Evolutionary conservation across 2,329 filamentous ascomycete species (phyloP).

Genomic region (Clonostachys solani): DNA sequence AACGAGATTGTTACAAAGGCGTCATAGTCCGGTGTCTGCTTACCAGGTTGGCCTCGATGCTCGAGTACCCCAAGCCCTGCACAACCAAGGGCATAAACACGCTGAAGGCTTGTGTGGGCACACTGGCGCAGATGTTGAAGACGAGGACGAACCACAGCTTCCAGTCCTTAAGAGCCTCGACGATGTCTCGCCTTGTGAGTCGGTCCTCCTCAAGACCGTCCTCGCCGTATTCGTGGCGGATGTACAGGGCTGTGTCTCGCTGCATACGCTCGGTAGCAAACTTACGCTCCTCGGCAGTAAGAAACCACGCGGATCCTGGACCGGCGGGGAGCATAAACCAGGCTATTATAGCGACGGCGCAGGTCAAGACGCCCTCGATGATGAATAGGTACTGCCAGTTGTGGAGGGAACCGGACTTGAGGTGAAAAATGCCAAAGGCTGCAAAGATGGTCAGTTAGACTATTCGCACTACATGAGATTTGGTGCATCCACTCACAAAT

Average conservation of each 20-base stretch:
- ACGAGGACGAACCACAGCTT: neutral
- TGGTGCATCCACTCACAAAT: no score
- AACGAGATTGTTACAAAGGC: no score
- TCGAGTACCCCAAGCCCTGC: neutral
- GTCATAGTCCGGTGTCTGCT: no score
- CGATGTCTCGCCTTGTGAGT: neutral
- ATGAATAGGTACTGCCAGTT: constrained; percentile 68
- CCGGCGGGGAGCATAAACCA: constrained; percentile 6
- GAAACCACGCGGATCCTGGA: neutral
- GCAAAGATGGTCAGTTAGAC: neutral
- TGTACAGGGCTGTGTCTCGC: neutral
- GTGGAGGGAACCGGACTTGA: constrained; percentile 26
- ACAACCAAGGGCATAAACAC: neutral
- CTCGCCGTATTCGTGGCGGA: no score
- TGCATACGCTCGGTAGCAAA: neutral
- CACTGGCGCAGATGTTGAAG: neutral
- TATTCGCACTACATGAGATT: no score
- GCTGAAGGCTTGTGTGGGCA: neutral
- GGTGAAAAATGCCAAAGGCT: constrained; percentile 18
- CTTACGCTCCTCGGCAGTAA: neutral
- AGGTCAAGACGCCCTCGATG: constrained; percentile 52
- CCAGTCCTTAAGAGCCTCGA: neutral
- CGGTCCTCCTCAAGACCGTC: neutral
- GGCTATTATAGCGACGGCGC: constrained; percentile 16
- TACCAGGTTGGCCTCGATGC: no score